phyloP scores from a whole-genome alignment of 73 alveolate genomes.

The Paraurostyla sp. region DNA sequence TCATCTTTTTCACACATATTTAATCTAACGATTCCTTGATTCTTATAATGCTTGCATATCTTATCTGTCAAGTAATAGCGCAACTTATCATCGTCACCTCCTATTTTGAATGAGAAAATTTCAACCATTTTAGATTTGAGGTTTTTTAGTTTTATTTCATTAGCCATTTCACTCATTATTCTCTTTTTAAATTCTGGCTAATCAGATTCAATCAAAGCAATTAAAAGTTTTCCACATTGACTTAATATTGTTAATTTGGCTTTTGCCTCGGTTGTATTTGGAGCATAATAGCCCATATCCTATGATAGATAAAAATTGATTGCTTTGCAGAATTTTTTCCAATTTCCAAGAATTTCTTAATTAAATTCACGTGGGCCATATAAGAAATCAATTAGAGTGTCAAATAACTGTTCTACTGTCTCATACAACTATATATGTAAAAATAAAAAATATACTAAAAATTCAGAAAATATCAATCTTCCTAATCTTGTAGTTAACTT shows the following conservation, averaged over 20 bases:
- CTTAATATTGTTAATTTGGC: neutral
- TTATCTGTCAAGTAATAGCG: constrained; percentile 16
- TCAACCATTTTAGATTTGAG: constrained; percentile 50
- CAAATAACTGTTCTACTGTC: constrained; percentile 7
- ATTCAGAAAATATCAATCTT: neutral
- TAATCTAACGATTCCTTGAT: constrained; percentile 7
- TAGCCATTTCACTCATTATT: neutral
- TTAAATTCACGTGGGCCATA: constrained; percentile 70
- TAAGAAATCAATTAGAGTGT: constrained; percentile 51
- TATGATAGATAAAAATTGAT: constrained; percentile 28
- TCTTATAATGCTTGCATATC: constrained; percentile 52
- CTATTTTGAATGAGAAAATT: constrained; percentile 42
- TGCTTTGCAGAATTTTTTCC: constrained; percentile 61
- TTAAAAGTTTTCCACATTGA: neutral
- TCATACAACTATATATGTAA: constrained; percentile 16
- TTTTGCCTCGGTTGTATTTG: constrained; percentile 24
- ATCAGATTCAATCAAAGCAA: neutral
- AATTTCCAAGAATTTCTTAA: constrained; percentile 39
- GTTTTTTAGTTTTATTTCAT: neutral
- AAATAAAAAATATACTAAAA: neutral
- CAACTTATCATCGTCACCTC: constrained; percentile 30
- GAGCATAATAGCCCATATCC: constrained; percentile 56
- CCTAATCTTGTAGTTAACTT: neutral
- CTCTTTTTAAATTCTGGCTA: neutral
- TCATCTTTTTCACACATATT: constrained; percentile 62